These are phyloP conservation scores for Furcasterigmium furcatum DNA, from an alignment of 2,329 filamentous ascomycete species.

Conservation along the genomic window DNA sequence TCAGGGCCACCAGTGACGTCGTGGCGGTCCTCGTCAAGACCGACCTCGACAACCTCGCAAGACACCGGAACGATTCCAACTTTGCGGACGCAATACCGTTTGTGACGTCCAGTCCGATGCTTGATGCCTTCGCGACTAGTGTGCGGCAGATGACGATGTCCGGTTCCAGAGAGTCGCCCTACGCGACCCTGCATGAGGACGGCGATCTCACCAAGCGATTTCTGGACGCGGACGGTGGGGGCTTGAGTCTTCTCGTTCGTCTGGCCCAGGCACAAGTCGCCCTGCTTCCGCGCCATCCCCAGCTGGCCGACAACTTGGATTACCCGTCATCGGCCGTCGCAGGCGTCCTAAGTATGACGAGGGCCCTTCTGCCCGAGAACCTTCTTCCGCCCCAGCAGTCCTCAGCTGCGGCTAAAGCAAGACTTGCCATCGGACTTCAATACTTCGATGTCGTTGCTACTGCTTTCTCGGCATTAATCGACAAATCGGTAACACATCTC, in stretches of 20 bases:
- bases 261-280: conserved; percentile 37
- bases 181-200: background rate
- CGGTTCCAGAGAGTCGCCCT: background rate
- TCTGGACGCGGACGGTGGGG: conserved; percentile 30
- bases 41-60: conserved; percentile 32
- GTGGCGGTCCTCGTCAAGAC: conserved; percentile 48
- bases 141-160: background rate
- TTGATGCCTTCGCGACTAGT: background rate
- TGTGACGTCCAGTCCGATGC: background rate
- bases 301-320: conserved; percentile 39
- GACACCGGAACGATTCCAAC: background rate
- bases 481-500: conserved; percentile 53
- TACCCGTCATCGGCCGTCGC: conserved; percentile 30
- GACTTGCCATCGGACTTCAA: conserved; percentile 34
- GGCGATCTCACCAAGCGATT: conserved; percentile 39
- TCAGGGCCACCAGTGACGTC: conserved; percentile 41
- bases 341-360: conserved; percentile 25
- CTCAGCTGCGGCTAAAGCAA: conserved; percentile 23
- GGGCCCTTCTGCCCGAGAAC: too few species aligned
- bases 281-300: conserved; percentile 42
- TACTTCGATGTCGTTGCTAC: conserved; percentile 40
- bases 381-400: conserved; percentile 1
- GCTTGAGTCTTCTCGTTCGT: conserved; percentile 36
- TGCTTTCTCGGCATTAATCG: conserved; percentile 43
- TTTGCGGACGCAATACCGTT: background rate